These are phyloP conservation scores for Saccharomyces hybrid DNA, from an alignment of 1,139 yeast species.

Conservation along the genomic window DNA sequence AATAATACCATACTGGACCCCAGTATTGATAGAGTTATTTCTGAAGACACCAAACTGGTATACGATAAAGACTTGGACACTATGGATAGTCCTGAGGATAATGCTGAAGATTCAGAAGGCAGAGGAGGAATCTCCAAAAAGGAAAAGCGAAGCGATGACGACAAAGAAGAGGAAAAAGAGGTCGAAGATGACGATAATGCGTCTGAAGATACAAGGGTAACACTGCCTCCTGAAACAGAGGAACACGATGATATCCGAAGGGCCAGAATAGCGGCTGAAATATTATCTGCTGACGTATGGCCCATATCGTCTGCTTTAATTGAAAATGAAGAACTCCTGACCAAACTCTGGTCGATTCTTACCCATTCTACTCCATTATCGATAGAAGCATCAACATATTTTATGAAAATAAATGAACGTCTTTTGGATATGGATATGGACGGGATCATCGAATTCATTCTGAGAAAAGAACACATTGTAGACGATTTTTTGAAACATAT, in stretches of 20 bases:
- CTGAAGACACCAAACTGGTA: constrained; percentile 19
- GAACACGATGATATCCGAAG: constrained; percentile 50
- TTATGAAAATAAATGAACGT: constrained; percentile 92
- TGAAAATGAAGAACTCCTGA: constrained; percentile 29
- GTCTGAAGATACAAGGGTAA: constrained; percentile 27
- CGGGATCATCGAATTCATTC: constrained; percentile 49
- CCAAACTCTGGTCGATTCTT: constrained; percentile 70
- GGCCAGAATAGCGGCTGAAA: too few relatives aligned
- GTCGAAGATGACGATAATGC: constrained; percentile 26
- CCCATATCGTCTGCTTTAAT: too few relatives aligned
- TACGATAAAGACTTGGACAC: constrained; percentile 17
- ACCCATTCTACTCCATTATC: constrained; percentile 60
- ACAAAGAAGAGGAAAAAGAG: constrained; percentile 17
- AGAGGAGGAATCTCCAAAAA: constrained; percentile 5
- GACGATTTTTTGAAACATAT: constrained; percentile 48
- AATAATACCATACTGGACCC: constrained; percentile 30
- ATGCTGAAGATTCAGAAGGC: constrained; percentile 35
- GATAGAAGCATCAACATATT: constrained; percentile 72
- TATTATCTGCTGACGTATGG: too few relatives aligned
- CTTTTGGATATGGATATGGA: constrained; percentile 79
- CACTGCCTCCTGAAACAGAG: constrained; percentile 34
- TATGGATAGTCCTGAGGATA: constrained; percentile 38
- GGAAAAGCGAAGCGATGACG: constrained; percentile 4
- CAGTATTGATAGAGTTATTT: constrained; percentile 15
- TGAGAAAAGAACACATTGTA: constrained; percentile 40